phyloP scores from a whole-genome alignment of 2,329 filamentous ascomycete species.

The Aspergillus sp. region DNA sequence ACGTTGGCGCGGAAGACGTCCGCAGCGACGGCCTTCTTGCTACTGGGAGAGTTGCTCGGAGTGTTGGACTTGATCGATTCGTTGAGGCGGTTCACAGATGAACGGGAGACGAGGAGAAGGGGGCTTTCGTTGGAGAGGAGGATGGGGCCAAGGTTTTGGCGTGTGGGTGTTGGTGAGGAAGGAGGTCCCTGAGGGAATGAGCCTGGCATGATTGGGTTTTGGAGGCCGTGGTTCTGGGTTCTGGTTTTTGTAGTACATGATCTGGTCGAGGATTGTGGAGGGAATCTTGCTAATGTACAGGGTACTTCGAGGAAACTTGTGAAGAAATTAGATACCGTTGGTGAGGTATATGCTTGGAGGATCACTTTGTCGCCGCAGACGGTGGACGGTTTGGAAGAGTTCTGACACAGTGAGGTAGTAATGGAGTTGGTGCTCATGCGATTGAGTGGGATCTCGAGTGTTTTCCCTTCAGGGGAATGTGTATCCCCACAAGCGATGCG shows the following conservation, averaged over 20 bases:
- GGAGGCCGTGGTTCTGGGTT: slow-evolving; percentile 61
- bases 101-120: slow-evolving; percentile 77
- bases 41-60: slow-evolving; percentile 38
- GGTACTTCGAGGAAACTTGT: slow-evolving; percentile 71
- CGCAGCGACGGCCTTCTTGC: slow-evolving; percentile 60
- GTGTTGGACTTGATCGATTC: slow-evolving; percentile 58
- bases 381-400: slow-evolving; percentile 53
- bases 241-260: slow-evolving; percentile 52
- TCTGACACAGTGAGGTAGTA: slow-evolving; percentile 61
- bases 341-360: slow-evolving; percentile 68
- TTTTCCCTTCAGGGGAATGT: slow-evolving; percentile 28
- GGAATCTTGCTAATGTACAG: slow-evolving; percentile 82
- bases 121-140: slow-evolving; percentile 91
- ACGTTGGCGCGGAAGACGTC: slow-evolving; percentile 89
- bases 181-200: slow-evolving; percentile 49
- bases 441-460: slow-evolving; percentile 38
- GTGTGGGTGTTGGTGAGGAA: slow-evolving; percentile 48
- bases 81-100: slow-evolving; percentile 79
- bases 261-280: slow-evolving; percentile 65
- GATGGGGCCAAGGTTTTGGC: slow-evolving; percentile 55
- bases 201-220: slow-evolving; percentile 47
- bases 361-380: slow-evolving; percentile 82
- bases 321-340: slow-evolving; percentile 72
- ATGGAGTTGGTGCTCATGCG: slow-evolving; percentile 50
- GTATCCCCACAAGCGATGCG: slow-evolving; percentile 51